Evolutionary conservation across 2,329 filamentous ascomycete genomes (phyloP), one percentile per base, ranked within the genome.

Genomic region (Aspergillus ustus): DNA sequence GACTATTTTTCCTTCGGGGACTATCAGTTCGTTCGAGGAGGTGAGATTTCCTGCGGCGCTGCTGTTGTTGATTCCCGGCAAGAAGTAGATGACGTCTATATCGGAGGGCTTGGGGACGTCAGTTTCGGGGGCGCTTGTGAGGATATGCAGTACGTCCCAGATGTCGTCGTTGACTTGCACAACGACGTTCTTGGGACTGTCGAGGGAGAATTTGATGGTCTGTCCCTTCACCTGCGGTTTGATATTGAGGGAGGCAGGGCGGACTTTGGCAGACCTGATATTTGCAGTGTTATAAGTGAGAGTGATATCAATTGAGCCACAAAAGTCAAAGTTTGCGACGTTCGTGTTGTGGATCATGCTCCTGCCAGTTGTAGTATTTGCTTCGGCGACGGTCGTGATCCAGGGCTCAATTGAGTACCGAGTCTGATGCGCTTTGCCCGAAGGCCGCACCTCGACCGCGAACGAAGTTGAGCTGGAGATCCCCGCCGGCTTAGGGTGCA

Each of bases 291-390:
- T 40, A 13, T 40, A 40, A 9, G 34, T 40, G 34, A 40, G 34
- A 5, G 34, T 40, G 11, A 40, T 15, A 40, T 40, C 22, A 2
- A 49, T 20, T 4, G 46, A 31, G 9, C 53, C 52, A n/a, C 31
- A n/a, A 15, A 61, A 57, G 28, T 61, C 59, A 22, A 61, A 57
- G 7, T 46, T 52, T 1, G 52, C 46, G 9, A 61, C 46, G 6
- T 46, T 50, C 4, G 51, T 50, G 1, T 48, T 50, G 15, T 61
- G 59, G 2, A n/a, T 48, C n/a, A 55, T 48, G 20, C 52, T 37
- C 1, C 45, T 31, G 17, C 51, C 51, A 15, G 25, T 52, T 2
- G 52, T 61, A 2, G 53, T 52, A 19, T 61, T 57, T 17, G 40
- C 59, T 50, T 57, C 51, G 20, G 53, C 54, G 3, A 61, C 59